Base-by-base conservation (phyloP, 1,139 yeast genomes). In the Hansenula lynferdii region DNA sequence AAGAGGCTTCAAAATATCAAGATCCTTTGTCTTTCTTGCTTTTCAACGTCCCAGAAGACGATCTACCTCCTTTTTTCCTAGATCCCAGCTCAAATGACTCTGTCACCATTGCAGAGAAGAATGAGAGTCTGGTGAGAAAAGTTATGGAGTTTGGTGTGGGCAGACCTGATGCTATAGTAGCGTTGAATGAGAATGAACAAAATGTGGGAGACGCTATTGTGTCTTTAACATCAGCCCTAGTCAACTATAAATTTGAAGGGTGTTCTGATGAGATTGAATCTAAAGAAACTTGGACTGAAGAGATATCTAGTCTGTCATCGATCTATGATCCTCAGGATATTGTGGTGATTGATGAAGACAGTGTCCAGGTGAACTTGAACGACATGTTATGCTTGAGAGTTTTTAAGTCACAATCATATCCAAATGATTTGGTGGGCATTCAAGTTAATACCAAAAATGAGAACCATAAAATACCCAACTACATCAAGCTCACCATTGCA, bases 21-120 rank as follows among this genome's bases (percentile, higher is more conserved):
- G 72, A 74, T 40, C 74, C 85, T 2, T 62, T 86, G 27, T 94
- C 92, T 38, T 92, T 96, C 86, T 70, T 90, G 18, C 62, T 90
- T 12, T 81, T 90, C 50, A 94, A 90, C 53, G 73, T 90, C 4
- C 97, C 97, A 0, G 97, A 90, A 52, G 97, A 89, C 55, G 98
- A 92, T 54, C 64, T 92, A 32, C 98, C 98, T 0, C 40, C 52
- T 4, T 65, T 56, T 39, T 67, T 67, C 38, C 18, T 54, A 14
- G 70, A 69, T 22, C 61, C 67, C 30, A 77, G 73, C 44, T 63
- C 75, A 1, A 65, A 64, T 26, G 70, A 77, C 11, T 62, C 70
- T 22, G 61, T 78, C 34, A 77, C 67, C 33, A 64, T 77, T 14
- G 67, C 80, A 21, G 70, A 65, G 31, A 54, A 60, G 27, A 77